Percentiles rank a stretch among this genome's conserved stretches.
phyloP scores from a whole-genome alignment of 495 filamentous ascomycete genomes.

The Hamigera avellanea region DNA sequence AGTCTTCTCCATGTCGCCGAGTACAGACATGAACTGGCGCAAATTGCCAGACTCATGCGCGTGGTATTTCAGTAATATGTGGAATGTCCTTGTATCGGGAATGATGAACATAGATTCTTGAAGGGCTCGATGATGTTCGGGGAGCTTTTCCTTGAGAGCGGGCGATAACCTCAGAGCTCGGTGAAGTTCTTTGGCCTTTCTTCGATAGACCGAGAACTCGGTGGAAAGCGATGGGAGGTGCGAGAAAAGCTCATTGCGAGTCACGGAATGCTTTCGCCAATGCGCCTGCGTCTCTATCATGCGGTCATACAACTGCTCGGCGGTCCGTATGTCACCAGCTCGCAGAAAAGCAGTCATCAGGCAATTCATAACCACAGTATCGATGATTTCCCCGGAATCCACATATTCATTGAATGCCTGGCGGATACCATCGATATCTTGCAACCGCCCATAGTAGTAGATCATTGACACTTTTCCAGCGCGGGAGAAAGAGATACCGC shows the following conservation, averaged over 20 bases:
- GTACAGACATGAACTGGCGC: constrained; percentile 20
- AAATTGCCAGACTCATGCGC: constrained; percentile 25
- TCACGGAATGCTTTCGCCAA: constrained; percentile 10
- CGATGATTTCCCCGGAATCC: constrained; percentile 70
- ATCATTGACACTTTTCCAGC: constrained; percentile 70
- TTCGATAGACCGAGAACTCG: constrained; percentile 20
- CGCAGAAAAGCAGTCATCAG: constrained; percentile 68
- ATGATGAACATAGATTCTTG: constrained; percentile 26
- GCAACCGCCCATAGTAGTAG: constrained; percentile 64
- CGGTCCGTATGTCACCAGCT: constrained; percentile 57
- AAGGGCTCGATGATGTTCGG: constrained; percentile 21
- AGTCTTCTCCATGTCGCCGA: constrained; percentile 29
- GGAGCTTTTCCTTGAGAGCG: constrained; percentile 15
- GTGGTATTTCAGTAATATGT: constrained; percentile 28
- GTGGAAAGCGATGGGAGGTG: constrained; percentile 13
- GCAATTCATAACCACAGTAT: constrained; percentile 77
- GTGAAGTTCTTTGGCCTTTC: constrained; percentile 18
- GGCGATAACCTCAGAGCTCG: constrained; percentile 25
- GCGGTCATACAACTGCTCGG: constrained; percentile 65
- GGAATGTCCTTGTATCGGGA: constrained; percentile 37
- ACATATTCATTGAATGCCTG: constrained; percentile 67
- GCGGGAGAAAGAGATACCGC: constrained; percentile 53
- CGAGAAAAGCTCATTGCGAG: constrained; percentile 5
- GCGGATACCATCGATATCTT: constrained; percentile 56
- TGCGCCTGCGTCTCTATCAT: constrained; percentile 49